Evolutionary conservation across 148 eudicot genomes (phyloP).

Genomic region (Dianthus caryophyllus): DNA sequence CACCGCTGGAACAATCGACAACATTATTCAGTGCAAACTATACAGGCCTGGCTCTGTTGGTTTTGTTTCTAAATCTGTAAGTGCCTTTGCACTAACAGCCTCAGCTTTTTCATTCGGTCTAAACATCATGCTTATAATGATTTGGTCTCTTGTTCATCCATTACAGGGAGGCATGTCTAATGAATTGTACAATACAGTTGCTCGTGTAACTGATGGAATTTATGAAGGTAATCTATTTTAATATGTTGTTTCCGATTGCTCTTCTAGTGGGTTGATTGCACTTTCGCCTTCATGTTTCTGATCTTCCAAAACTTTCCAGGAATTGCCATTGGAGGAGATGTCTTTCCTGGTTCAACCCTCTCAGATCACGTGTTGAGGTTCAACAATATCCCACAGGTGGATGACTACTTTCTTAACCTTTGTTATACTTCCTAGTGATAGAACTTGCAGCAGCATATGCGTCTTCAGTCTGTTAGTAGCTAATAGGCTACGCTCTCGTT

Average conservation of each 20-base stretch:
- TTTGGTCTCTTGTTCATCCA: slow-evolving; percentile 3
- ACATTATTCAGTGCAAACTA: slow-evolving; percentile 85
- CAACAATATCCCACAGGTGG: slow-evolving; percentile 95
- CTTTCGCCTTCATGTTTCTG: not conserved
- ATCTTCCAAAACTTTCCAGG: slow-evolving; percentile 38
- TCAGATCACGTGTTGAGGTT: slow-evolving; percentile 96
- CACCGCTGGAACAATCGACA: slow-evolving; percentile 95
- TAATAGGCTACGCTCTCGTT: not conserved
- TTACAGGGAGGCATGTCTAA: slow-evolving; percentile 99
- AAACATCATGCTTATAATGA: not conserved
- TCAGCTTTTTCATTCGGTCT: not conserved
- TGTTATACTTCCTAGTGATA: not conserved
- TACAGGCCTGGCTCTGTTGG: slow-evolving; percentile 99
- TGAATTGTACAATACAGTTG: slow-evolving; percentile 85
- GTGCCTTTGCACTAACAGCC: slow-evolving; percentile 21
- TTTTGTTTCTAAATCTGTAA: slow-evolving; percentile 96
- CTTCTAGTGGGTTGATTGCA: slow-evolving; percentile 4
- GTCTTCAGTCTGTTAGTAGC: not conserved
- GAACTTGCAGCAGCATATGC: not conserved
- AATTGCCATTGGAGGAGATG: slow-evolving; percentile 99
- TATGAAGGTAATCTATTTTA: slow-evolving; percentile 70
- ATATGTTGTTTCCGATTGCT: not conserved
- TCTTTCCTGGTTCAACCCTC: slow-evolving; percentile 98
- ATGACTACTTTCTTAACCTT: slow-evolving; percentile 21
- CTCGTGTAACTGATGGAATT: slow-evolving; percentile 95